These are phyloP conservation scores for Chenopodium quinoa DNA, from an alignment of 148 eudicot genomes.

Conservation along the genomic window DNA sequence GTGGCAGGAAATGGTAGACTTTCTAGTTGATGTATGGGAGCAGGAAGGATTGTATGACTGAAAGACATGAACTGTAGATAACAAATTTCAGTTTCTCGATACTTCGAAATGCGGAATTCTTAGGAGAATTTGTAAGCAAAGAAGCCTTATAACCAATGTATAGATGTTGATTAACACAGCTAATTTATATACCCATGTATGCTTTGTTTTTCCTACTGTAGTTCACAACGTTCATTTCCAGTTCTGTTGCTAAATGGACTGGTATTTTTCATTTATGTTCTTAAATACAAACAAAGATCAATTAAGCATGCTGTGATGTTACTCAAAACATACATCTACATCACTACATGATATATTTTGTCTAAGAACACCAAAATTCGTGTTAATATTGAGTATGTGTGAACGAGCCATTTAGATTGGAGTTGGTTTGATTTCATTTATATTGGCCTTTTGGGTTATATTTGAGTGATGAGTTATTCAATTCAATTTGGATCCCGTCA, in stretches of 20 bases:
- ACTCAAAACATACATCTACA: neutral
- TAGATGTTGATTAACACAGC: slow-evolving; percentile 14
- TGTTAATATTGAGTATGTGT: neutral
- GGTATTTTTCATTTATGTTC: neutral
- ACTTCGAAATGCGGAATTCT: neutral
- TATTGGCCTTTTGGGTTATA: too few species aligned
- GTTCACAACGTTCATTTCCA: neutral
- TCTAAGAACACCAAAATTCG: neutral
- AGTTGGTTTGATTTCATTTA: too few species aligned
- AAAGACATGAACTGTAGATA: slow-evolving; percentile 14
- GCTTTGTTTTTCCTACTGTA: neutral
- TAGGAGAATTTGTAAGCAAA: slow-evolving; percentile 11
- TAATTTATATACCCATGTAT: slow-evolving; percentile 8
- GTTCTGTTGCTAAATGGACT: neutral
- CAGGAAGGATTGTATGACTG: slow-evolving; percentile 70
- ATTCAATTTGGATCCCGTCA: too few species aligned
- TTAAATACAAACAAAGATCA: neutral
- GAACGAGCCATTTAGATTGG: too few species aligned
- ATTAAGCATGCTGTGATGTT: too few species aligned
- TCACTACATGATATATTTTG: neutral
- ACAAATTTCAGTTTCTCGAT: neutral
- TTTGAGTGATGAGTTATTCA: too few species aligned
- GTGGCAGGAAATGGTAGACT: slow-evolving; percentile 79
- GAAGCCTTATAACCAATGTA: slow-evolving; percentile 22
- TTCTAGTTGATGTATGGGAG: slow-evolving; percentile 73